Base-by-base conservation (phyloP, 164 flowering plant species). In the Saururus chinensis region DNA sequence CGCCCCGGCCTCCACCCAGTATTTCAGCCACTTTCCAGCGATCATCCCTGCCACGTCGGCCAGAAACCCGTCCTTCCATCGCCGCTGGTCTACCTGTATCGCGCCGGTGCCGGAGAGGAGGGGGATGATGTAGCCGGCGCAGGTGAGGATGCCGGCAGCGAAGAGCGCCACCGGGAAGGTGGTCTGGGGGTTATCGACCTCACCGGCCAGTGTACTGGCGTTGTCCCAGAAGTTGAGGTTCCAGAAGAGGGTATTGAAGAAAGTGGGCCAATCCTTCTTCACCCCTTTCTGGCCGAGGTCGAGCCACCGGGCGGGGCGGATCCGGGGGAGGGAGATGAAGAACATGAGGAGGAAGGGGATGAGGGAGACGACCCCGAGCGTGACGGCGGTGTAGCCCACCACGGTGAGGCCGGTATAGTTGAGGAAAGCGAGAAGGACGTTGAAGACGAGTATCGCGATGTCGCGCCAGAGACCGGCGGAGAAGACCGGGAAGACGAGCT, bases 151-250 rank as follows among this genome's bases (percentile, higher is more conserved):
- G 35, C 75, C 88, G 49, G 88, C 81, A 1, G 74, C 63, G 37
- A 81, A 70, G 0, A 83, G 71, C 0, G 88, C 91, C 20, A 48
- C 73, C 0, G 91, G 91, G 64, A 67, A 83, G 0, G 82, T 80
- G 23, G 60, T 74, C 52, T 77, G 85, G 1, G 88, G 91, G 1
- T 68, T 41, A n/a, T 82, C 86, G 0, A 85, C 88, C 66, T 85
- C 91, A 0, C 84, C 88, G 7, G 86, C 86, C 23, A 87, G 56
- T 17, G 98, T 87, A 26, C 95, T 89, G 0, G 82, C 96, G 64
- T 73, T 89, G 65, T 92, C 98, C 96, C 95, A 92, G 55, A 84
- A 92, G 64, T 92, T 92, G 68, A 89, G 68, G 61, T 92, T 92
- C 96, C 98, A 89, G 59, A 92, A 92, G 2, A 89, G 82, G 14